phyloP scores from a whole-genome alignment of 116 monocot genomes.

The Cymodocea nodosa region DNA sequence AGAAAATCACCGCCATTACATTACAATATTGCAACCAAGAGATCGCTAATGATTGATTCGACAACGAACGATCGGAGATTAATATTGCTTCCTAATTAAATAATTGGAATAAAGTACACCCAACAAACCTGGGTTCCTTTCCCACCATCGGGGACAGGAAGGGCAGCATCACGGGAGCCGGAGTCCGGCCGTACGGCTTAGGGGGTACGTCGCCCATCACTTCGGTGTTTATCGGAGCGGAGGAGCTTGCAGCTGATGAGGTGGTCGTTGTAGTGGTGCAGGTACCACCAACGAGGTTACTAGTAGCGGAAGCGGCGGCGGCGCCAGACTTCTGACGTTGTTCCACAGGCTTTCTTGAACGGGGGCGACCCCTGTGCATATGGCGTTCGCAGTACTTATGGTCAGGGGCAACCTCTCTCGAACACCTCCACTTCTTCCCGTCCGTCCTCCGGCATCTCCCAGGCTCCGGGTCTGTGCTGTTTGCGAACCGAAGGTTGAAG shows the following conservation, averaged over 20 bases:
- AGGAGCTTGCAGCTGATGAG: not conserved
- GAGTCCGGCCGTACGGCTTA: not conserved
- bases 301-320: not conserved
- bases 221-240: not conserved
- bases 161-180: constrained; percentile 7
- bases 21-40: not conserved
- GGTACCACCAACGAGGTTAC: not conserved
- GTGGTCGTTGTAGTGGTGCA: not conserved
- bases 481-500: constrained; percentile 8
- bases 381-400: constrained; percentile 61
- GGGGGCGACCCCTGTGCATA: constrained; percentile 33
- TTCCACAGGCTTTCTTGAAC: constrained; percentile 78
- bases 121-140: constrained; percentile 19
- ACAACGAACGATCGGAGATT: no score
- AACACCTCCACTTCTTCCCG: constrained; percentile 61
- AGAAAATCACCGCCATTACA: not conserved
- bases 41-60: no score
- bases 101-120: no score
- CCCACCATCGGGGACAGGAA: constrained; percentile 12
- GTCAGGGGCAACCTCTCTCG: constrained; percentile 30
- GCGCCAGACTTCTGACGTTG: not conserved
- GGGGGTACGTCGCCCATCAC: not conserved
- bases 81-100: no score
- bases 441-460: constrained; percentile 49
- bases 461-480: constrained; percentile 25